Conservation (phyloP, 1,139 yeast genomes). For the Debaryomyces psychrophilus region DNA sequence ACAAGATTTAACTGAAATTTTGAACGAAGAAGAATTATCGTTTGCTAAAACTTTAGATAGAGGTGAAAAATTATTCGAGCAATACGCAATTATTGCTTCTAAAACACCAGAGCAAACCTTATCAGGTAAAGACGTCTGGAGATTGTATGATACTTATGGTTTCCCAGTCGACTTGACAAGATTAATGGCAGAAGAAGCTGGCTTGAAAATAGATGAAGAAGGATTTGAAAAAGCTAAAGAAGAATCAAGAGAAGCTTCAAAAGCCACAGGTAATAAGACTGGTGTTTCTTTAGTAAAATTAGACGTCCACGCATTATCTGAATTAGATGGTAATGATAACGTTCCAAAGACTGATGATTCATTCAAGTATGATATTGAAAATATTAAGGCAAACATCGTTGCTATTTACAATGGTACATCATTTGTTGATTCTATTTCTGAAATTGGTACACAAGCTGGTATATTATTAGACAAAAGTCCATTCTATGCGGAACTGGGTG, state of each 20-base stretch:
- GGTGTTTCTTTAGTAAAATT: slow-evolving; percentile 70
- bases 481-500: slow-evolving; percentile 99
- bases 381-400: slow-evolving; percentile 63
- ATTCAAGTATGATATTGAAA: slow-evolving; percentile 68
- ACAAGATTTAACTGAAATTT: slow-evolving; percentile 79
- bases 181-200: slow-evolving; percentile 98
- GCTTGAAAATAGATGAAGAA: slow-evolving; percentile 86
- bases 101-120: slow-evolving; percentile 74
- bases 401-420: slow-evolving; percentile 71
- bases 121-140: slow-evolving; percentile 96
- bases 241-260: slow-evolving; percentile 92
- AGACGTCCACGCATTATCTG: slow-evolving; percentile 86
- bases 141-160: slow-evolving; percentile 98
- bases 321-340: slow-evolving; percentile 55
- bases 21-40: slow-evolving; percentile 93
- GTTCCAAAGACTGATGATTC: slow-evolving; percentile 84
- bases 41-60: slow-evolving; percentile 95
- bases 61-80: slow-evolving; percentile 95
- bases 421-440: slow-evolving; percentile 54
- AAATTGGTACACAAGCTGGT: slow-evolving; percentile 65
- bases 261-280: slow-evolving; percentile 72
- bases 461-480: slow-evolving; percentile 85
- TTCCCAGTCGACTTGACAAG: slow-evolving; percentile 98
- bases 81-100: slow-evolving; percentile 82
- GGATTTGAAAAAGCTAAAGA: slow-evolving; percentile 89